Conservation (phyloP, 176 grass and related monocot species). For the Thalia dealbata region DNA sequence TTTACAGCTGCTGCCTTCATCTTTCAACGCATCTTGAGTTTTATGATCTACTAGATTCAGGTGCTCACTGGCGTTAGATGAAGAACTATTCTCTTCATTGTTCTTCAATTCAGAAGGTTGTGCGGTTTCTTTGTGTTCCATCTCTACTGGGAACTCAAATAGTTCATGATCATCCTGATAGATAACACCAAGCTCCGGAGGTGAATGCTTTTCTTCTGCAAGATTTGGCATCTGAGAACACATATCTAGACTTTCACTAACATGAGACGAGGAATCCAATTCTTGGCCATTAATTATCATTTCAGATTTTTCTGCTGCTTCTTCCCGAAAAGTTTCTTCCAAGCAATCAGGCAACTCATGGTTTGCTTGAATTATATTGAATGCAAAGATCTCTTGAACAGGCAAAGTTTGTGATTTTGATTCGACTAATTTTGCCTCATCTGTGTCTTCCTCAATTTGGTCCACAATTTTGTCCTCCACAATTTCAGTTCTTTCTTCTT, state of each 20-base stretch:
- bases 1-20: neutral
- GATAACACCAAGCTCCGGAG: too few species aligned
- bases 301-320: neutral
- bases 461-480: neutral
- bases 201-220: too few species aligned
- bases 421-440: slow-evolving; percentile 5
- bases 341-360: too few species aligned
- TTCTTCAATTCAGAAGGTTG: too few species aligned
- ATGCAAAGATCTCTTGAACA: neutral
- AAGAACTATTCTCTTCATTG: too few species aligned
- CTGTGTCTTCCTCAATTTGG: slow-evolving; percentile 1
- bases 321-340: neutral
- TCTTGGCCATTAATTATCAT: neutral
- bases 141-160: too few species aligned
- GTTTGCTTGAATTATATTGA: neutral
- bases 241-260: neutral
- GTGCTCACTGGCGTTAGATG: too few species aligned
- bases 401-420: neutral
- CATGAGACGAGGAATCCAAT: neutral
- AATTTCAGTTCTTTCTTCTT: neutral
- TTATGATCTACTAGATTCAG: too few species aligned
- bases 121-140: too few species aligned
- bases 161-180: too few species aligned
- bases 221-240: neutral
- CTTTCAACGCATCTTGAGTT: neutral